Evolutionary conservation across 495 filamentous ascomycete species (phyloP).

Genomic region (Hypoxylon perforatum): DNA sequence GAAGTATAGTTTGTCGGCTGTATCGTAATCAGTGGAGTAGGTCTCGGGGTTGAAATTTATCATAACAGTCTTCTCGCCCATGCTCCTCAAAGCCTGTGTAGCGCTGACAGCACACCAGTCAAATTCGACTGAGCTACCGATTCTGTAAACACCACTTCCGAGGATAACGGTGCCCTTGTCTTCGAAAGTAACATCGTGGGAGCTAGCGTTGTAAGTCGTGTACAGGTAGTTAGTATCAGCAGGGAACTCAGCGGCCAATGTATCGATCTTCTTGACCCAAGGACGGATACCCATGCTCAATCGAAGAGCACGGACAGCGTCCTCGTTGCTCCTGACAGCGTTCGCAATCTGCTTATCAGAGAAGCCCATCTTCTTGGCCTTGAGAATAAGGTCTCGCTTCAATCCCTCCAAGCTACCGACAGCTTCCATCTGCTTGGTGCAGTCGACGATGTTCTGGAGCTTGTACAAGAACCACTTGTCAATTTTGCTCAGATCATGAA

Average conservation of each 20-base stretch:
- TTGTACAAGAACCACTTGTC: constrained; percentile 98
- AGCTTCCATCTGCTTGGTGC: constrained; percentile 84
- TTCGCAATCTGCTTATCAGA: constrained; percentile 94
- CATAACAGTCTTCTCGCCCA: constrained; percentile 98
- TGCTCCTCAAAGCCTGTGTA: constrained; percentile 81
- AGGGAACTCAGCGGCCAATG: constrained; percentile 97
- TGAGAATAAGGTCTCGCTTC: constrained; percentile 85
- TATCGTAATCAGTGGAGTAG: constrained; percentile 88
- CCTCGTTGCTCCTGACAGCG: constrained; percentile 85
- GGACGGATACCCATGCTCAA: constrained; percentile 86
- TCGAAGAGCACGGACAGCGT: constrained; percentile 86
- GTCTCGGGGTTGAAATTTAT: constrained; percentile 98
- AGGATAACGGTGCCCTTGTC: constrained; percentile 92
- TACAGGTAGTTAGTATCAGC: constrained; percentile 97
- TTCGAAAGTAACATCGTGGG: constrained; percentile 94
- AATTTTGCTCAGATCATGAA: constrained; percentile 96
- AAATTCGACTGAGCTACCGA: constrained; percentile 97
- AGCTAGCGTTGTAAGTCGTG: constrained; percentile 97
- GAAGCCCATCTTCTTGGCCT: constrained; percentile 97
- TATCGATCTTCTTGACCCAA: constrained; percentile 98
- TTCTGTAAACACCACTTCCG: constrained; percentile 94
- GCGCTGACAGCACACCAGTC: constrained; percentile 99
- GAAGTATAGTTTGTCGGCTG: constrained; percentile 95
- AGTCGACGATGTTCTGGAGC: constrained; percentile 94
- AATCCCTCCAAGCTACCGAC: constrained; percentile 87